Conservation (phyloP, 345 rosid species). For the Toxicodendron radicans region DNA sequence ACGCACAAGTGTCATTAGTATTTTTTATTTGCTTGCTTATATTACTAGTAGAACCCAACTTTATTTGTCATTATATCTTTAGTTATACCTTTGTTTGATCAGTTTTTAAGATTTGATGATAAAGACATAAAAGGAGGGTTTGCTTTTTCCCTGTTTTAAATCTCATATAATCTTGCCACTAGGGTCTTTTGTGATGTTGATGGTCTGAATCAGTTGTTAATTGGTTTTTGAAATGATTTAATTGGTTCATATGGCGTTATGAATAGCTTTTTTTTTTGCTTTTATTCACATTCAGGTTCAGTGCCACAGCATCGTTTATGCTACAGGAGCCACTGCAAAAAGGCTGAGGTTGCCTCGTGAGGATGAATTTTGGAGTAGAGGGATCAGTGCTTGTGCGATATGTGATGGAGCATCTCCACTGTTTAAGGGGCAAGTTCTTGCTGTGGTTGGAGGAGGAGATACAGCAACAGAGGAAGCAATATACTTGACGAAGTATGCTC, state of each 20-base stretch:
- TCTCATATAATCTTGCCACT: background rate
- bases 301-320: conserved; percentile 75
- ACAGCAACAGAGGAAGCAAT: conserved; percentile 97
- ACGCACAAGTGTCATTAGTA: background rate
- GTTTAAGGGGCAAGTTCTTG: conserved; percentile 93
- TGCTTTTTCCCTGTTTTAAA: too few relatives aligned
- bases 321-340: conserved; percentile 95
- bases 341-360: conserved; percentile 82
- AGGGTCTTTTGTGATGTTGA: background rate
- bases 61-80: background rate
- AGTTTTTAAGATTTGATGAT: background rate
- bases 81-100: background rate
- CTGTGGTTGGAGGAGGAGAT: conserved; percentile 99
- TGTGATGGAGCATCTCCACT: conserved; percentile 98
- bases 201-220: conserved; percentile 3
- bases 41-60: background rate
- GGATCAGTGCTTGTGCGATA: conserved; percentile 98
- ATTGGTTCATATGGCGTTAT: background rate
- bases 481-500: conserved; percentile 90
- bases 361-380: conserved; percentile 98
- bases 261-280: background rate
- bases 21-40: background rate
- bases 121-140: background rate
- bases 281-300: conserved; percentile 56
- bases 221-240: background rate